phyloP scores from a whole-genome alignment of 2,329 filamentous ascomycete genomes.

The Sordariomycetes sp. region DNA sequence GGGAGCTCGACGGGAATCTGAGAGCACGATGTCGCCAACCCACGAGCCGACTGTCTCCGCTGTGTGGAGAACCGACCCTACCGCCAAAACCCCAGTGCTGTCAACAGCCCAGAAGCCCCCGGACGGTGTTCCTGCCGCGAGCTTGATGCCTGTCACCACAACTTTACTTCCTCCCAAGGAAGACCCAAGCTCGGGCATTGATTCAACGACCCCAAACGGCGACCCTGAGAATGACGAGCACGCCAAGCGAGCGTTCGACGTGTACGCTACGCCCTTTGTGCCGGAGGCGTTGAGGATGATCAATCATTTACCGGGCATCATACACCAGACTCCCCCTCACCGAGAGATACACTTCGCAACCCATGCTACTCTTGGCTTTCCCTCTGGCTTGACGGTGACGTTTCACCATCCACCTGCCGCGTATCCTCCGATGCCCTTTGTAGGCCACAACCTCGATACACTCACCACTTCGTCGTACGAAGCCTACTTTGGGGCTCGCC shows the following conservation, averaged over 20 bases:
- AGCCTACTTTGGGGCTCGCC: background rate
- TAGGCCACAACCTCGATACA: background rate
- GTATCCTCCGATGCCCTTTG: background rate
- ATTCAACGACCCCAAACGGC: background rate
- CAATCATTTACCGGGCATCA: background rate
- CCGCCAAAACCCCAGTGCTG: background rate
- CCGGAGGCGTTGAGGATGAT: slow-evolving; percentile 2
- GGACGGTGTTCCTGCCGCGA: background rate
- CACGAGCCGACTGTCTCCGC: background rate
- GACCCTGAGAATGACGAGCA: background rate
- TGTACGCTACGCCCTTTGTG: slow-evolving; percentile 3
- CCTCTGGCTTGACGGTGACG: background rate
- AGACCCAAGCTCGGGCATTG: background rate
- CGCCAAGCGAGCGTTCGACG: background rate
- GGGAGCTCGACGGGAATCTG: background rate
- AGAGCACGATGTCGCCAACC: background rate
- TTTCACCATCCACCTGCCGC: background rate
- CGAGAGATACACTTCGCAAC: background rate
- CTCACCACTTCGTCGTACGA: background rate
- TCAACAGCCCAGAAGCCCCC: background rate
- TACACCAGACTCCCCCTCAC: background rate
- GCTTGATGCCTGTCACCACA: background rate
- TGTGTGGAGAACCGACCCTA: background rate
- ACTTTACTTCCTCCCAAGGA: background rate
- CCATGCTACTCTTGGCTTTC: background rate